Evolutionary conservation across 2,329 filamentous ascomycete species (phyloP).

Genomic region (Cercospora citrullina): DNA sequence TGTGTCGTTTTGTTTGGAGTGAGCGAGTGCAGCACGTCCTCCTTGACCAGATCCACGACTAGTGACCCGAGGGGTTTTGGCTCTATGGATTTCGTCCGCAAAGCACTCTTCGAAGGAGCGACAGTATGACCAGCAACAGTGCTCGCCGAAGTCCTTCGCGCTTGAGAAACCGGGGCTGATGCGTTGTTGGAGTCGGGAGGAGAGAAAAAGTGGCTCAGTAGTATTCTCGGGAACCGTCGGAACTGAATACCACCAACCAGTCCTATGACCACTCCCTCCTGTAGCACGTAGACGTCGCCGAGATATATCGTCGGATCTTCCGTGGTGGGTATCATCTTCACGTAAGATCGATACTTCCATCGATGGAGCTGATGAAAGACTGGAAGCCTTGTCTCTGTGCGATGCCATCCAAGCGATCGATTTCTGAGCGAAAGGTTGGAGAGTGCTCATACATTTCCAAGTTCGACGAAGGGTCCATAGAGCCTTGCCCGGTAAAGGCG

Average conservation of each 20-base stretch:
- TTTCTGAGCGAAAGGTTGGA: slow-evolving; percentile 35
- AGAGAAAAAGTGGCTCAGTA: slow-evolving; percentile 66
- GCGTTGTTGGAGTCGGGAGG: slow-evolving; percentile 62
- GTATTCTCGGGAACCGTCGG: slow-evolving; percentile 63
- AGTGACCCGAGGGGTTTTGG: neutral
- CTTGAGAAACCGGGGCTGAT: slow-evolving; percentile 17
- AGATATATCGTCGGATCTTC: slow-evolving; percentile 34
- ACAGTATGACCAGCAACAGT: neutral
- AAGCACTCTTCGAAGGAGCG: neutral
- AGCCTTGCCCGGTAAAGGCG: slow-evolving; percentile 45
- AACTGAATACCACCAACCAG: slow-evolving; percentile 51
- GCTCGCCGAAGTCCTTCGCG: neutral
- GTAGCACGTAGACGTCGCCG: slow-evolving; percentile 31
- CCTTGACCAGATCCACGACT: neutral
- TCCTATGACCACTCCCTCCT: slow-evolving; percentile 23
- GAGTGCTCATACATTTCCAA: slow-evolving; percentile 37
- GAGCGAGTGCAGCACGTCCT: neutral
- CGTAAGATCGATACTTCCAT: slow-evolving; percentile 40
- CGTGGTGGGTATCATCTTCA: slow-evolving; percentile 27
- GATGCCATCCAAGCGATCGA: slow-evolving; percentile 37
- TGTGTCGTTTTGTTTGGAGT: neutral
- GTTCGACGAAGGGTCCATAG: slow-evolving; percentile 32
- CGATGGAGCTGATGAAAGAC: slow-evolving; percentile 33
- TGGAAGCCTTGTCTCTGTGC: slow-evolving; percentile 37
- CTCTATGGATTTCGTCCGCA: neutral